Evolutionary conservation across 179 eudicot species (phyloP), one percentile per base, ranked within the genome.

Genomic region (Patellifolia procumbens): DNA sequence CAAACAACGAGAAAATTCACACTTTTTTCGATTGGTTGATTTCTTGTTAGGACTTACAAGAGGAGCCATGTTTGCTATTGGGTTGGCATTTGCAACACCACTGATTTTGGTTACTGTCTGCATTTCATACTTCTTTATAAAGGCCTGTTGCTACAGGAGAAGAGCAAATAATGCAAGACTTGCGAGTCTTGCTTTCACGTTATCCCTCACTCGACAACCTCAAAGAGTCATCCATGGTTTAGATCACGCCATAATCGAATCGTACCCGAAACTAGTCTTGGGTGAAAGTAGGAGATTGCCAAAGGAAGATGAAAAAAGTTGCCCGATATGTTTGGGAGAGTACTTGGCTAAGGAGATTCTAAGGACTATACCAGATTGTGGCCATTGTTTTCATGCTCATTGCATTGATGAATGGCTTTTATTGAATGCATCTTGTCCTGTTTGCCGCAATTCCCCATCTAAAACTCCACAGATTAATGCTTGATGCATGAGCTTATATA

Each of bases 331-430:
- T 68, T 77, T 83, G 62, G 81, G 76, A 1, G 83, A 83, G 48
- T 83, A 83, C 49, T 45, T 75, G 45, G 53, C 83, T n/a, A 80
- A 74, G 66, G 84, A 81, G 17, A 78, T 55, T 1, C 53, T 81
- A 19, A 72, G 70, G 60, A 75, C 69, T 17, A 26, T 81, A 2
- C 84, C 86, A 0, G 42, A 75, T 16, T 84, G 86, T 53, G 59
- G 29, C 0, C 86, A 81, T 56, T 53, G 78, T 67, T 81, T 84
- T 16, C 86, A 84, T 81, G 82, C 69, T 22, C 75, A 58, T n/a
- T 84, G 86, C 31, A 53, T 84, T 72, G 82, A 81, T 70, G 81
- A 80, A 60, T 84, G 82, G 86, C 82, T 84, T 28, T 51, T 64
- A 1, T 58, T 69, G n/a, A 75, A 84, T 52, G 80, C 75, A 0